phyloP scores from a whole-genome alignment of 345 rosid genomes.

The Xanthoceras sorbifolium region DNA sequence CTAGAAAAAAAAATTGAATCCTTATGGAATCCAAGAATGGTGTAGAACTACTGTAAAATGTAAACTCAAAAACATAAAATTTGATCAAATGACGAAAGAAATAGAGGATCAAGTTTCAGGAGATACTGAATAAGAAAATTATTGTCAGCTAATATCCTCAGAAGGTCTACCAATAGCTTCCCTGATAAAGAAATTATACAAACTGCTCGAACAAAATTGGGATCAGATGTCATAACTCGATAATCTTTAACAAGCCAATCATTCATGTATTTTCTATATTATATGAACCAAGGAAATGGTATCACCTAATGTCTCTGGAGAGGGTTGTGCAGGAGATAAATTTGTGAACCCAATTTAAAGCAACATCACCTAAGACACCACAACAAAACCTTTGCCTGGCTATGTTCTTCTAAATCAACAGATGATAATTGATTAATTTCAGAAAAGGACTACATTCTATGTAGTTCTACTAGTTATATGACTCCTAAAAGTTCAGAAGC shows the following conservation, averaged over 20 bases:
- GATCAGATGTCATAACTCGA: background rate
- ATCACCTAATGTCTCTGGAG: background rate
- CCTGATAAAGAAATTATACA: conserved; percentile 3
- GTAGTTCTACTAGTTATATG: too few species aligned
- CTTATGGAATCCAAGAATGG: background rate
- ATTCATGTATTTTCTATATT: background rate
- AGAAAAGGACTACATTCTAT: too few species aligned
- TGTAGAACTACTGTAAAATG: background rate
- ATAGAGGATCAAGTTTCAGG: background rate
- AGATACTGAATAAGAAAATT: too few species aligned
- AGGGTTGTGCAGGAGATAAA: background rate
- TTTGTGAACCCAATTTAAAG: background rate
- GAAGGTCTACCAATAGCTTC: background rate
- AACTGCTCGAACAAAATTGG: too few species aligned
- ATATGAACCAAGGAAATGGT: background rate
- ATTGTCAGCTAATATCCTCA: background rate
- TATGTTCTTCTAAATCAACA: background rate
- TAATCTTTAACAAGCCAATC: background rate
- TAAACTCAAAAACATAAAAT: background rate
- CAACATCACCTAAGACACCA: background rate
- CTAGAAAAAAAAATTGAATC: too few species aligned
- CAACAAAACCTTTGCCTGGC: background rate
- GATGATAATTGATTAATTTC: background rate
- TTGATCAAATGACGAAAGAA: background rate
- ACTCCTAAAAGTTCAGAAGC: background rate